Evolutionary conservation across 2,329 filamentous ascomycete species (phyloP).

Genomic region (Taxawa tesnikishii): DNA sequence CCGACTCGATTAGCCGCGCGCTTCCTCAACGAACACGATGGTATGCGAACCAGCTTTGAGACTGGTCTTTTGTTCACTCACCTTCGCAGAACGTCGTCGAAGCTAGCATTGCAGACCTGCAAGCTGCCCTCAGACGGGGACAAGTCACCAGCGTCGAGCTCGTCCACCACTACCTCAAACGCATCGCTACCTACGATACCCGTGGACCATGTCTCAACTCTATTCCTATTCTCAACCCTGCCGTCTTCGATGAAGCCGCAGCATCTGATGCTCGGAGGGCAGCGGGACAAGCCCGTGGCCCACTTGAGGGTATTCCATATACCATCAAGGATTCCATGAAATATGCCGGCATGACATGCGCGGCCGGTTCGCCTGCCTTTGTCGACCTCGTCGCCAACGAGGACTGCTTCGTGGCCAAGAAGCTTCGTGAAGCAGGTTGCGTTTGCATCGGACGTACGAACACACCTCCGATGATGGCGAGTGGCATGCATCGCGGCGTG

Average conservation of each 20-base stretch:
- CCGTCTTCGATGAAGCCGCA: slow-evolving; percentile 33
- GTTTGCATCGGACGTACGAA: slow-evolving; percentile 45
- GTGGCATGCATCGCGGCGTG: slow-evolving; percentile 44
- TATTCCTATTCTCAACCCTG: slow-evolving; percentile 35
- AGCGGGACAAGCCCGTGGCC: slow-evolving; percentile 21
- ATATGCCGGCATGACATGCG: slow-evolving; percentile 39
- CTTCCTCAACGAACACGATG: too few relatives aligned
- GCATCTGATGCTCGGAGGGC: slow-evolving; percentile 34
- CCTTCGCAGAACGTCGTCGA: slow-evolving; percentile 28
- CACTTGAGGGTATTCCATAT: slow-evolving; percentile 45
- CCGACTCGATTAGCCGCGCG: too few relatives aligned
- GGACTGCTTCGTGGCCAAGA: slow-evolving; percentile 39
- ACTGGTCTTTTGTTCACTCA: too few relatives aligned
- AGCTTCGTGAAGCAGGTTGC: slow-evolving; percentile 36
- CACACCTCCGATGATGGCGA: slow-evolving; percentile 48
- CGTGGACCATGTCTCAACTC: slow-evolving; percentile 31
- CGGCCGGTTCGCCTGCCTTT: slow-evolving; percentile 44
- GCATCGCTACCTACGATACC: slow-evolving; percentile 35
- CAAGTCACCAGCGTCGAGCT: slow-evolving; percentile 32
- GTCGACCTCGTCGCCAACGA: slow-evolving; percentile 35
- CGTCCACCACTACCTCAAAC: slow-evolving; percentile 32
- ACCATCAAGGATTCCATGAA: slow-evolving; percentile 48
- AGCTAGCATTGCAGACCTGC: slow-evolving; percentile 33
- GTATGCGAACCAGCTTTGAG: too few relatives aligned
- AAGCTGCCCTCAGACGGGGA: slow-evolving; percentile 27